Percentiles rank a stretch among this genome's conserved stretches.
Evolutionary conservation across 2,329 filamentous ascomycete species (phyloP).

Genomic region (Talaromyces sp.): DNA sequence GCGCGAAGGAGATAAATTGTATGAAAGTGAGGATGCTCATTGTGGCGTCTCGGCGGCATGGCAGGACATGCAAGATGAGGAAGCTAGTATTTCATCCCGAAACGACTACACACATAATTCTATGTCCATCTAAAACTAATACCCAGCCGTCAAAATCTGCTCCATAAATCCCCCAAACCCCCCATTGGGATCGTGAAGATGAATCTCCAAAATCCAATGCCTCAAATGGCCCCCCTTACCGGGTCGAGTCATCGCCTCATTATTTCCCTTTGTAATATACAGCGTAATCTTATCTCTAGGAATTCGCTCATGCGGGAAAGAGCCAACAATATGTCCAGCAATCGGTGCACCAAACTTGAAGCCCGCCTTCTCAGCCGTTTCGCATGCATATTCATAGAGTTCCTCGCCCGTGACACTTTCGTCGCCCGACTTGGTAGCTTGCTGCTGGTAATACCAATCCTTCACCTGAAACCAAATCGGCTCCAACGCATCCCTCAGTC

Average conservation of each 20-base stretch:
- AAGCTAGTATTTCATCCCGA: neutral
- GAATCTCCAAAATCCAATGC: constrained; percentile 53
- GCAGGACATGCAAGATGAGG: neutral
- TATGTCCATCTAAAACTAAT: neutral
- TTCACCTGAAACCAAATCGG: constrained; percentile 49
- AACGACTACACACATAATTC: neutral
- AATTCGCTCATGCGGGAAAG: constrained; percentile 53
- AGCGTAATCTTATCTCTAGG: constrained; percentile 46
- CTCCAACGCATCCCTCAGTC: constrained; percentile 47
- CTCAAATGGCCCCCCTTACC: constrained; percentile 43
- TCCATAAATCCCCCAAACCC: constrained; percentile 47
- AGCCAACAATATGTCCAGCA: constrained; percentile 51
- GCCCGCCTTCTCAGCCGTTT: constrained; percentile 38
- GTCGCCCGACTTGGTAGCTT: constrained; percentile 8
- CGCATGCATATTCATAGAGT: constrained; percentile 46
- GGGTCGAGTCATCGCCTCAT: constrained; percentile 38
- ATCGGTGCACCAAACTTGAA: constrained; percentile 47
- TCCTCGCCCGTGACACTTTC: constrained; percentile 49
- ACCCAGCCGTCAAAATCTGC: constrained; percentile 26
- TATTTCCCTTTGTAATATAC: constrained; percentile 48
- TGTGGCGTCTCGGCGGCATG: neutral
- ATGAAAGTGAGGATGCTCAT: neutral
- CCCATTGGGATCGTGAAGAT: constrained; percentile 42
- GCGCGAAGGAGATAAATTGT: constrained; percentile 29
- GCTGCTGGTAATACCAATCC: constrained; percentile 28